Base-by-base conservation (phyloP, 202 grass and related monocot genomes). In the Saccharum hybrid region DNA sequence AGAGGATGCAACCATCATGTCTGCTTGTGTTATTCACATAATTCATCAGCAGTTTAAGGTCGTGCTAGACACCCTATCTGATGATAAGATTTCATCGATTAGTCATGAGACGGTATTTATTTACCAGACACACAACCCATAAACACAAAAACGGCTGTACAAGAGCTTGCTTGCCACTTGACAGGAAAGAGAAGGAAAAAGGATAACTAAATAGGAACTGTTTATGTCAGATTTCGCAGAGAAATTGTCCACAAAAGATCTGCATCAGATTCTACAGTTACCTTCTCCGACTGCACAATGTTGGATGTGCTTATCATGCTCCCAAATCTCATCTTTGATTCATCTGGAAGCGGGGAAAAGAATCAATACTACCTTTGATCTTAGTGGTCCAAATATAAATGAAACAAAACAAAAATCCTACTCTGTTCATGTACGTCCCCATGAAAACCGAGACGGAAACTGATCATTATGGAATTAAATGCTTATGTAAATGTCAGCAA, bases 191-290 rank as follows among this genome's bases (percentile, higher is more conserved):
- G 57, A 63, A 43, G 5, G 2, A 33, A 46, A 22, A 63, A 68
- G 0, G 37, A 48, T 23, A 33, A 74, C 3, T 40, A 79, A 48
- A 2, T 38, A 67, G 12, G 28, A 13, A 11, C 16, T 39, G 23
- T 39, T 71, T 48, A 90, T 52, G 63, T 82, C 40, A 86, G 68
- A 45, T 81, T 49, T 49, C 46, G 85, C 16, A 94, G 89, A 66
- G 86, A 91, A 67, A 94, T 90, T 22, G 92, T 91, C 89, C 92
- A 91, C 0, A 94, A 69, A 62, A 94, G 87, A 85, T 91, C 81
- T 23, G 89, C 89, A 68, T 94, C 89, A 0, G 92, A 91, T 54
- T 76, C 40, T 65, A 94, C 92, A 3, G 92, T 89, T 64, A 46
- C 74, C 69, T 82, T 94, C 16, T 85, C 89, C 12, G 82, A 82